phyloP scores from a whole-genome alignment of 768 basidiomycete genomes.

The Collybiopsis luxurians region DNA sequence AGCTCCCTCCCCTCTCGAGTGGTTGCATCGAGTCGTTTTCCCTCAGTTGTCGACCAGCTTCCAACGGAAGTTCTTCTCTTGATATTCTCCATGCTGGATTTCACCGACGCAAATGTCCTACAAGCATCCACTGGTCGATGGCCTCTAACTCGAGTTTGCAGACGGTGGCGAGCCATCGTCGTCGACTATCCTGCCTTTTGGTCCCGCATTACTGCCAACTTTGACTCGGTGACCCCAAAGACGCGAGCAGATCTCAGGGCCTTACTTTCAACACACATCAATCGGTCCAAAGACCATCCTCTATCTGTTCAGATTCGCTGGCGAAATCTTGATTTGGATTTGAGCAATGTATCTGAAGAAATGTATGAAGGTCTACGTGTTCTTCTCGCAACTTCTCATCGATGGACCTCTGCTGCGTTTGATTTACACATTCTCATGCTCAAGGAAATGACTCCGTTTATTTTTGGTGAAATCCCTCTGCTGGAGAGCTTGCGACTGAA shows the following conservation, averaged over 20 bases:
- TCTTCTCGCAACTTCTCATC: not conserved
- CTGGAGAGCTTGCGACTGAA: not conserved
- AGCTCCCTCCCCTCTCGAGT: too few species aligned
- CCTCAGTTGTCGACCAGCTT: not conserved
- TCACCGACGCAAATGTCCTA: not conserved
- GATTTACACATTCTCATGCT: not conserved
- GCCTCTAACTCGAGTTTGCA: slow-evolving; percentile 8
- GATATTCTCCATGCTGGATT: not conserved
- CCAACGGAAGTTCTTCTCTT: slow-evolving; percentile 7
- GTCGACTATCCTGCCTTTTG: slow-evolving; percentile 1
- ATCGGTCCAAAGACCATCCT: not conserved
- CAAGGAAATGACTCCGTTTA: not conserved
- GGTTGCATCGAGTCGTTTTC: too few species aligned
- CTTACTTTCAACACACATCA: not conserved
- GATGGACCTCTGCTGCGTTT: slow-evolving; percentile 4
- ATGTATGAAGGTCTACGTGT: not conserved
- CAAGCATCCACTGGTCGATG: slow-evolving; percentile 2
- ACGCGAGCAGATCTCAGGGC: too few species aligned
- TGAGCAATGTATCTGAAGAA: not conserved
- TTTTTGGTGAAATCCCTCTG: not conserved
- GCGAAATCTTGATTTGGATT: not conserved
- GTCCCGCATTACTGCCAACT: not conserved
- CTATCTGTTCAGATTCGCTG: not conserved
- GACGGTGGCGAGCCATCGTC: not conserved
- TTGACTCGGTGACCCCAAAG: not conserved